Evolutionary conservation across 768 basidiomycete species (phyloP), one percentile per base, ranked within the genome.

Genomic region (Collybia mongolica): DNA sequence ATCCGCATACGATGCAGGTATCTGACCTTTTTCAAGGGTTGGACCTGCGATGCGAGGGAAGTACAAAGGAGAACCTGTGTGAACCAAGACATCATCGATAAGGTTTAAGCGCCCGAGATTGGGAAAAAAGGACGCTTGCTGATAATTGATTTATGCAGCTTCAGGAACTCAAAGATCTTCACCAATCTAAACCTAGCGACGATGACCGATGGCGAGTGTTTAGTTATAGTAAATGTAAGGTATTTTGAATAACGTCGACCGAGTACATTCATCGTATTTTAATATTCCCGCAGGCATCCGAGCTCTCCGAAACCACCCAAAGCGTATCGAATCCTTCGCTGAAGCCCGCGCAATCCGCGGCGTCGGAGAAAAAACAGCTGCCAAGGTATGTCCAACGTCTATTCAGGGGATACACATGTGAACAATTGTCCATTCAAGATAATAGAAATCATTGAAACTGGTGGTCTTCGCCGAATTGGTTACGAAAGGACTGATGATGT

Each of bases 381-480:
- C 70, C 22, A 93, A 93, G 77, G 91, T 66, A 57, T n/a, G 29
- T 41, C 17, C 14, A 26, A 11, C 39, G 18, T 9, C 11, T 15
- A 9, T 7, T 38, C 38, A 50, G 17, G 14, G 38, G 23, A 43
- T 12, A 11, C 20, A 44, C 18, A 19, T 32, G 14, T 35, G 20
- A 20, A 54, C n/a, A 32, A 22, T 37, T 44, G 32, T 0, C 22
- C 50, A 44, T 22, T 52, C 23, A 49, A 92, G 90, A 90, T 93
- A 46, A 82, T 82, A 74, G 91, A 93, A 64, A 91, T 93, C 23
- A 59, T 92, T 20, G 62, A 83, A 50, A 92, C 90, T 0, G 91
- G 91, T 0, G 69, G 76, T n/a, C 72, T 92, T 24, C 73, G 74
- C 18, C 80, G 90, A 14, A 84, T 93, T 48, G 68, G 67, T 28